These are phyloP conservation scores for Dioscorea zingiberensis DNA, from an alignment of 106 monocot genomes.

Conservation along the genomic window DNA sequence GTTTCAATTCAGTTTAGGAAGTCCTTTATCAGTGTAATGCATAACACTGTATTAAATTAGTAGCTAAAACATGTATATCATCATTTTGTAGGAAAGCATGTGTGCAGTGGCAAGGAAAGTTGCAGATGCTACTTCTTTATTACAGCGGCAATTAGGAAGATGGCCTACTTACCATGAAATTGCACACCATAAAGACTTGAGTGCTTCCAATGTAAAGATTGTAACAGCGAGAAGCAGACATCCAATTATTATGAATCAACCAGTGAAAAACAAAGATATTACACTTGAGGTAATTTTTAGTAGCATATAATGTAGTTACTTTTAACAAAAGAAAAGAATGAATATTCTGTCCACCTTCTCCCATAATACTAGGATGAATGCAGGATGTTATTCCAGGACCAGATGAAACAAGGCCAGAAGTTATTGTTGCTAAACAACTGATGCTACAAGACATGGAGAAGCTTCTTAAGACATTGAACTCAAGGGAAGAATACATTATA, in stretches of 20 bases:
- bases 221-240: slow-evolving; percentile 20
- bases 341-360: not conserved
- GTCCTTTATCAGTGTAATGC: not conserved
- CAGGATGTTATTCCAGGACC: slow-evolving; percentile 48
- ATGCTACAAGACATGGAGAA: slow-evolving; percentile 17
- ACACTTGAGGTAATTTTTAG: slow-evolving; percentile 27
- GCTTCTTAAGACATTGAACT: slow-evolving; percentile 20
- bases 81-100: slow-evolving; percentile 35
- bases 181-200: slow-evolving; percentile 19
- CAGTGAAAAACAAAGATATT: slow-evolving; percentile 20
- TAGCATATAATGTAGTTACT: not conserved
- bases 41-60: too few species aligned
- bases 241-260: slow-evolving; percentile 34
- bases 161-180: slow-evolving; percentile 39
- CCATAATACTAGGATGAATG: slow-evolving; percentile 1
- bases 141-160: slow-evolving; percentile 27
- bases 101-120: slow-evolving; percentile 28
- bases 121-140: slow-evolving; percentile 26
- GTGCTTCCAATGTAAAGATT: slow-evolving; percentile 23
- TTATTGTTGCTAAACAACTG: slow-evolving; percentile 19
- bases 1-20: not conserved
- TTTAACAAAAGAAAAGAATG: not conserved
- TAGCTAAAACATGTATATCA: not conserved
- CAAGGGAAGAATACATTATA: slow-evolving; percentile 38
- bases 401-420: slow-evolving; percentile 40